These are phyloP conservation scores for Cladophialophora carrionii DNA, from an alignment of 2,329 filamentous ascomycete species.

Conservation along the genomic window DNA sequence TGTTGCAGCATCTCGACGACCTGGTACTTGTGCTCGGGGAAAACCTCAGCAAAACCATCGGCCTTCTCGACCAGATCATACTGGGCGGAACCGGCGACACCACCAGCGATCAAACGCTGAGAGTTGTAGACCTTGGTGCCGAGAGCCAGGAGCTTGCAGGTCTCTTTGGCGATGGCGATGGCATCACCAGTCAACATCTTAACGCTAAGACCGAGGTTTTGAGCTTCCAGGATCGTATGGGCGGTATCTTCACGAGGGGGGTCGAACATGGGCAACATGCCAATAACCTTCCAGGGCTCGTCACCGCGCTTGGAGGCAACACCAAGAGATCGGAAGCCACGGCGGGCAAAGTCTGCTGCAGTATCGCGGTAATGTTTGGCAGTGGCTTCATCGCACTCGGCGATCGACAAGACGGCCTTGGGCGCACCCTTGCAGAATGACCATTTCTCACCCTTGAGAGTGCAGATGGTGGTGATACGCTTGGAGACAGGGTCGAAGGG, in stretches of 20 bases:
- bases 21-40: conserved; percentile 76
- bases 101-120: conserved; percentile 74
- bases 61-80: conserved; percentile 76
- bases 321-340: conserved; percentile 79
- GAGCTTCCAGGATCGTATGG: conserved; percentile 75
- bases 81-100: conserved; percentile 71
- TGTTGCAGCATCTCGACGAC: conserved; percentile 76
- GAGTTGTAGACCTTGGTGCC: conserved; percentile 83
- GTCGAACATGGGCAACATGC: conserved; percentile 80
- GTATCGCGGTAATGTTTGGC: conserved; percentile 71
- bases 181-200: conserved; percentile 84
- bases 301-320: conserved; percentile 78
- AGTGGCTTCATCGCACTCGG: conserved; percentile 67
- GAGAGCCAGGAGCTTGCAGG: conserved; percentile 78
- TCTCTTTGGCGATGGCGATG: conserved; percentile 78
- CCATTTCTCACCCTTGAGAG: conserved; percentile 70
- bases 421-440: conserved; percentile 77
- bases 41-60: conserved; percentile 74
- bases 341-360: conserved; percentile 73
- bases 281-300: conserved; percentile 72
- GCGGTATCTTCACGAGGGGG: conserved; percentile 77
- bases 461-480: conserved; percentile 72
- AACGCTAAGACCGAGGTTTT: conserved; percentile 74
- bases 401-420: conserved; percentile 72
- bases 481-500: conserved; percentile 80